phyloP scores from a whole-genome alignment of 2,329 filamentous ascomycete genomes.

The Neocucurbitaria cava region DNA sequence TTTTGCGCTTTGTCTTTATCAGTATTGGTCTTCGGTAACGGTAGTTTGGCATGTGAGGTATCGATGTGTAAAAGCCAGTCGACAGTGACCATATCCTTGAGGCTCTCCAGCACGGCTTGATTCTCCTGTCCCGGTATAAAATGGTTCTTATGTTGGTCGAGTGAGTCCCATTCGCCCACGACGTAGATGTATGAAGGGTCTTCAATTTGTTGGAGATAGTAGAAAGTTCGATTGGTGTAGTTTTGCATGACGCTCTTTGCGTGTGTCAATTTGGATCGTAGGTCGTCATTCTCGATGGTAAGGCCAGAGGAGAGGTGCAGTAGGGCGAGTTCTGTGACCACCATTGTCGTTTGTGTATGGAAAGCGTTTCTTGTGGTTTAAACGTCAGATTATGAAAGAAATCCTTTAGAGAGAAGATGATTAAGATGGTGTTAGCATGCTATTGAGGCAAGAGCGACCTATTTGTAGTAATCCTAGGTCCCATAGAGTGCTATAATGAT shows the following conservation, averaged over 20 bases:
- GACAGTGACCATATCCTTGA: conserved; percentile 50
- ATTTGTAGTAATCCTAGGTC: not conserved
- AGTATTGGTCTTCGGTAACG: conserved; percentile 22
- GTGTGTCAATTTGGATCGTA: conserved; percentile 42
- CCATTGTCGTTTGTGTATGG: conserved; percentile 31
- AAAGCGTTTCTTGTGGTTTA: not conserved
- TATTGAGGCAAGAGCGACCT: not conserved
- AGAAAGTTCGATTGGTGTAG: conserved; percentile 47
- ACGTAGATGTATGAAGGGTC: conserved; percentile 53
- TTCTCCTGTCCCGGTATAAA: conserved; percentile 55
- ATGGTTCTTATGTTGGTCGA: conserved; percentile 50
- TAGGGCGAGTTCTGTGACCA: conserved; percentile 56
- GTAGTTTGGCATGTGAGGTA: conserved; percentile 41
- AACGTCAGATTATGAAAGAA: not conserved
- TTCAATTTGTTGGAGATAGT: conserved; percentile 54
- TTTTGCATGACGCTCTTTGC: conserved; percentile 49
- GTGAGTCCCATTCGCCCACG: conserved; percentile 55
- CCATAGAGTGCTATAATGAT: not conserved
- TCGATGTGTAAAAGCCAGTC: conserved; percentile 56
- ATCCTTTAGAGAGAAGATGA: not conserved
- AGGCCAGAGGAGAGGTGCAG: conserved; percentile 45
- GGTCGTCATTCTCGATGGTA: conserved; percentile 19
- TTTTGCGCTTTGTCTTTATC: conserved; percentile 1
- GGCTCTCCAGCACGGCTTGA: conserved; percentile 45
- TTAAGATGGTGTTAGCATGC: not conserved